Evolutionary conservation across 257 asterid species (phyloP), one percentile per base, ranked within the genome.

Genomic region (Plantago major): DNA sequence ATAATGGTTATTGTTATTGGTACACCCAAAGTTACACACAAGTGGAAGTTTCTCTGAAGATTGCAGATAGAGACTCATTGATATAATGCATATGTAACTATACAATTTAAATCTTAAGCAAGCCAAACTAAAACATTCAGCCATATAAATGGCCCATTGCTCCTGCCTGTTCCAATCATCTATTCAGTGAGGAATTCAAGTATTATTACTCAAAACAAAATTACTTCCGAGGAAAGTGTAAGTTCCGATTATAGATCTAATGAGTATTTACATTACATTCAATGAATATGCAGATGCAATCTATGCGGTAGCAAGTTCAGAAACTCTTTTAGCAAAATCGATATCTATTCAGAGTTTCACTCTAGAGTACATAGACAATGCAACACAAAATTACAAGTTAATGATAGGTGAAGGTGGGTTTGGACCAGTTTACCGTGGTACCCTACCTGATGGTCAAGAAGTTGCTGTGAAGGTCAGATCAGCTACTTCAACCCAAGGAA

Each of bases 391-490:
- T 49, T 89, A 89, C 88, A 84, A 81, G 71, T 76, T 83, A 68
- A 60, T 82, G 78, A 87, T 89, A 69, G 97, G 97, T 49, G 97
- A 89, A 81, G 97, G 97, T 18, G 97, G 95, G 17, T 89, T 89
- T 40, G 97, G 97, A 58, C 60, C 95, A 19, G 97, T 89, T 47
- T 89, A 84, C 54, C 80, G 84, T 59, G 97, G 97, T 43, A 84
- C 91, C 63, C 74, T 84, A 49, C 74, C 78, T 38, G 97, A 89
- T 11, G 94, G 95, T 57, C 75, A 84, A 75, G 97, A 89, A 69
- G 94, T 89, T 49, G 97, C 97, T 12, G 97, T 86, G 63, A 89
- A 89, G 78, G 97, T 89, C 67, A 78, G 95, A 64, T 89, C 97
- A 62, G 79, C 95, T 63, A 86, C 94, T 64, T 89, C 97, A 30